These are phyloP conservation scores for Pleurotus tuoliensis DNA, from an alignment of 768 basidiomycete species.

Conservation along the genomic window DNA sequence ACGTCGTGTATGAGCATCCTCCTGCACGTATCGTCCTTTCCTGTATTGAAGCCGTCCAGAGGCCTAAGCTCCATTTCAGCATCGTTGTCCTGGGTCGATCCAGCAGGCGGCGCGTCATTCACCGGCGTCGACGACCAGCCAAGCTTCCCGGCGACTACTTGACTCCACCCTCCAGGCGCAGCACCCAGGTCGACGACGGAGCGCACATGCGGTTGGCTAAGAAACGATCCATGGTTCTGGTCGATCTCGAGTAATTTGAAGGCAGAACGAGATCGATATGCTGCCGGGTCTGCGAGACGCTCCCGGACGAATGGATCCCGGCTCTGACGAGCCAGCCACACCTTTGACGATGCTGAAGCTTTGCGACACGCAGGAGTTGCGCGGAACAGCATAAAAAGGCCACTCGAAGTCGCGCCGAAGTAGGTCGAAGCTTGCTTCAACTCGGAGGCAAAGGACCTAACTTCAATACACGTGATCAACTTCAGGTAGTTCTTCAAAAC, in stretches of 20 bases:
- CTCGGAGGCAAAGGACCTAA: too few species aligned
- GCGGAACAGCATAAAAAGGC: conserved; percentile 17
- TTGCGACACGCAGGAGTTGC: conserved; percentile 13
- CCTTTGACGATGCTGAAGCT: conserved; percentile 39
- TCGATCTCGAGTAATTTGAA: conserved; percentile 89
- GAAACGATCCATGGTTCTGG: conserved; percentile 47
- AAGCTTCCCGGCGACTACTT: conserved; percentile 68
- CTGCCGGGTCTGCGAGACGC: conserved; percentile 33
- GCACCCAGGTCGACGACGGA: conserved; percentile 86
- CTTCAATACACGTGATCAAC: too few species aligned
- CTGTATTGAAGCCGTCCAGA: neutral
- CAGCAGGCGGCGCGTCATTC: too few species aligned
- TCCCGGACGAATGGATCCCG: conserved; percentile 69
- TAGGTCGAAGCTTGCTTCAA: too few species aligned
- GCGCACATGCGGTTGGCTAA: conserved; percentile 46
- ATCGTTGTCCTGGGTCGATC: neutral
- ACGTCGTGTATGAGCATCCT: neutral
- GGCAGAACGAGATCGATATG: conserved; percentile 83
- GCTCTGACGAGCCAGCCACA: conserved; percentile 69
- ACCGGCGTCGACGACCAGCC: conserved; percentile 35
- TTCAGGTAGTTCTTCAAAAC: too few species aligned
- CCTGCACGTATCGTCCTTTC: neutral
- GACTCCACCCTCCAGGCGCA: conserved; percentile 93
- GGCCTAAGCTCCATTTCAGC: neutral
- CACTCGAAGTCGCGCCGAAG: too few species aligned